These are phyloP conservation scores for Venturia oleaginea DNA, from an alignment of 2,329 filamentous ascomycete genomes.

Conservation along the genomic window DNA sequence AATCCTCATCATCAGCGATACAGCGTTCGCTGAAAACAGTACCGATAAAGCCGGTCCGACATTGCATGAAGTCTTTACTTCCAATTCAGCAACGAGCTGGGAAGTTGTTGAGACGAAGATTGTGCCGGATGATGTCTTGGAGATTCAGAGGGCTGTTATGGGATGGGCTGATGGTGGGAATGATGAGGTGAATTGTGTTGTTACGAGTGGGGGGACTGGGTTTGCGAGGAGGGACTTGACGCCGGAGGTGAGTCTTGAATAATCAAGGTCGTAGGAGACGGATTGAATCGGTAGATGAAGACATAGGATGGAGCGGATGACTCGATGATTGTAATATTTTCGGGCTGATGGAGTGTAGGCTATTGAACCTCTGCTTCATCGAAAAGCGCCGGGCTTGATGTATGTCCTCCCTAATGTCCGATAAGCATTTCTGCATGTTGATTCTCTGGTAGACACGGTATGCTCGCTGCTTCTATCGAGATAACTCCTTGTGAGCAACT, in stretches of 20 bases:
- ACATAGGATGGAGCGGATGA: background rate
- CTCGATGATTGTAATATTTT: too few species aligned
- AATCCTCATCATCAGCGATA: conserved; percentile 84
- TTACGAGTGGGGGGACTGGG: conserved; percentile 88
- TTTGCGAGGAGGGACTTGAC: conserved; percentile 81
- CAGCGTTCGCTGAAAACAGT: conserved; percentile 68
- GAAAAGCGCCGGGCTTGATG: conserved; percentile 79
- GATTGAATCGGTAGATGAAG: conserved; percentile 40
- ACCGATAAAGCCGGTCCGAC: conserved; percentile 64
- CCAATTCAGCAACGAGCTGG: conserved; percentile 64
- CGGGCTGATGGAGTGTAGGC: conserved; percentile 43
- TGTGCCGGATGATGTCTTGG: conserved; percentile 63
- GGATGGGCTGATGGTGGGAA: conserved; percentile 62
- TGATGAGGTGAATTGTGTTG: conserved; percentile 58
- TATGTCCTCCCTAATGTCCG: conserved; percentile 30
- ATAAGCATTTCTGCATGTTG: background rate
- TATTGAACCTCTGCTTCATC: conserved; percentile 66
- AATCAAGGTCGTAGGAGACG: conserved; percentile 81
- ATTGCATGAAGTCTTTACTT: conserved; percentile 59
- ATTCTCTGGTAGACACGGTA: conserved; percentile 57
- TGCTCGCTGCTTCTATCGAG: conserved; percentile 74
- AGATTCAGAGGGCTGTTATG: conserved; percentile 66
- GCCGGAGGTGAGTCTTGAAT: conserved; percentile 72
- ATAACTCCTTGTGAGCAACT: conserved; percentile 74
- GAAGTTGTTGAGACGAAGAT: conserved; percentile 59